phyloP scores from a whole-genome alignment of 176 grass and related monocot genomes.

The Triticum monococcum region DNA sequence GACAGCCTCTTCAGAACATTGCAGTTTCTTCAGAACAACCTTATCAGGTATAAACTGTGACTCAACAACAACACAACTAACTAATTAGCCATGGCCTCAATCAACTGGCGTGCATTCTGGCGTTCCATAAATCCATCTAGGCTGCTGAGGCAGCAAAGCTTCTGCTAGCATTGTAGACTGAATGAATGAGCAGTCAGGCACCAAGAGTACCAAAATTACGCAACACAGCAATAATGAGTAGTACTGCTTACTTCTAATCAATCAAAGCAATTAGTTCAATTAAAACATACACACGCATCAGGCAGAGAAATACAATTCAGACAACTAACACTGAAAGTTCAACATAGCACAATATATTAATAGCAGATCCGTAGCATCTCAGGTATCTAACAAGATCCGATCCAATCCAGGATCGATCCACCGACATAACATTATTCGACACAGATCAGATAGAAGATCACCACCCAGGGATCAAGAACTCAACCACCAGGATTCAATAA shows the following conservation, averaged over 20 bases:
- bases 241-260: background rate
- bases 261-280: background rate
- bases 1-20: too few relatives aligned
- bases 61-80: too few relatives aligned
- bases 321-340: background rate
- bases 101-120: background rate
- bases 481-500: conserved; percentile 1
- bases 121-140: background rate
- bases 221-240: background rate
- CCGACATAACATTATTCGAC: conserved; percentile 29
- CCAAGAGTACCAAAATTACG: background rate
- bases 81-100: background rate
- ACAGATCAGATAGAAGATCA: background rate
- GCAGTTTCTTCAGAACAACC: too few relatives aligned
- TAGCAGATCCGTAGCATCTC: conserved; percentile 20
- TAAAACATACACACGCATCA: background rate
- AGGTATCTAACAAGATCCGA: background rate
- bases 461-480: background rate
- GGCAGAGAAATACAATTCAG: background rate
- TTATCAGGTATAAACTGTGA: too few relatives aligned
- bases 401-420: conserved; percentile 8
- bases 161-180: background rate
- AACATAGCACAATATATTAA: background rate
- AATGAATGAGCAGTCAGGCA: background rate
- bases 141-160: background rate